Conservation (phyloP, 1,284 basidiomycete genomes). For the Ustilago esculenta region DNA sequence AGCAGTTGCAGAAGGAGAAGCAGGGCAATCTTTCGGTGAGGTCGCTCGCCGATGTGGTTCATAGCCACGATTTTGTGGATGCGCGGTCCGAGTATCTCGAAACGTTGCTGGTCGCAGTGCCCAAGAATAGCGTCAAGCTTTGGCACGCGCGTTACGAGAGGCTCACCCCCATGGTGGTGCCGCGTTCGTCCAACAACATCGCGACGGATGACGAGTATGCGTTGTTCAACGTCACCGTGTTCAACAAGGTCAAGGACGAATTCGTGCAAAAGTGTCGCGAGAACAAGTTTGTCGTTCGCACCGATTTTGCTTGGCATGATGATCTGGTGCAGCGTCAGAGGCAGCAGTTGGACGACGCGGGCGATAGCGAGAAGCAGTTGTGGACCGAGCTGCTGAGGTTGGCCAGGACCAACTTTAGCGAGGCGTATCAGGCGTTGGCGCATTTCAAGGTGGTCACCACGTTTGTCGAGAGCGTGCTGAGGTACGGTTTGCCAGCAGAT, state of each 20-base stretch:
- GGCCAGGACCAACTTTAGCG: slow-evolving; percentile 94
- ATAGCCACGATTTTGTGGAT: slow-evolving; percentile 81
- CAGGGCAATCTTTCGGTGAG: slow-evolving; percentile 93
- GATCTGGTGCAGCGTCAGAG: slow-evolving; percentile 82
- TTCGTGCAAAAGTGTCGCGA: slow-evolving; percentile 94
- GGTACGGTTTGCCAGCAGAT: slow-evolving; percentile 93
- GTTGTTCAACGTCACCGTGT: slow-evolving; percentile 87
- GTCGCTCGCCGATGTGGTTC: slow-evolving; percentile 85
- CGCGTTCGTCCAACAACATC: slow-evolving; percentile 82
- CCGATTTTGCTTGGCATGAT: slow-evolving; percentile 91
- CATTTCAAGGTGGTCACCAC: slow-evolving; percentile 91
- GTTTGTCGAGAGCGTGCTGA: slow-evolving; percentile 93
- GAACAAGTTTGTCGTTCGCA: slow-evolving; percentile 91
- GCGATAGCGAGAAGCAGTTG: slow-evolving; percentile 91
- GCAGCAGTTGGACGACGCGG: slow-evolving; percentile 81
- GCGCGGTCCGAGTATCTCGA: slow-evolving; percentile 89
- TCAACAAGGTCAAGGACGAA: slow-evolving; percentile 89
- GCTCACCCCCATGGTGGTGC: slow-evolving; percentile 88
- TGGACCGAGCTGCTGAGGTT: slow-evolving; percentile 97
- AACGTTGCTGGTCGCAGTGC: slow-evolving; percentile 91
- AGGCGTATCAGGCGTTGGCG: slow-evolving; percentile 91
- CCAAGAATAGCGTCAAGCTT: slow-evolving; percentile 83
- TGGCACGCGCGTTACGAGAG: slow-evolving; percentile 92
- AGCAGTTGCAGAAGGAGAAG: slow-evolving; percentile 94
- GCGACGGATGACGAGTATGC: slow-evolving; percentile 88